Base-by-base conservation (phyloP, 352 stramenopile genomes). In the Paralagenidium karlingii region DNA sequence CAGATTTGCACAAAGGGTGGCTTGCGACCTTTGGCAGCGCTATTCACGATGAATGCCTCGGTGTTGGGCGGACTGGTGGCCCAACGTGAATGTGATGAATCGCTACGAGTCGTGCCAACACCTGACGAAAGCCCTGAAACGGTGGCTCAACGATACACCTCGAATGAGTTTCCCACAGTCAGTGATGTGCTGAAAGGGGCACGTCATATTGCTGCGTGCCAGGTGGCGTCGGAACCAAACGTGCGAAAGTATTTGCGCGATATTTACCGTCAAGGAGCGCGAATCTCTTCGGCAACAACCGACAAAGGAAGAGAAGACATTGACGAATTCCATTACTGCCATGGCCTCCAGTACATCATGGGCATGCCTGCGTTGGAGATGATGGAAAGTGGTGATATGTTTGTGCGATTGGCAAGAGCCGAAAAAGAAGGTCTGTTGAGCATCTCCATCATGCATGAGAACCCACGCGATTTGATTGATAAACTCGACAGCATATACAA, bases 171-270 rank as follows among this genome's bases (percentile, higher is more conserved):
- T 39, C 75, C 77, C 5, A 82, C 67, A 13, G 71, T 86, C 3
- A 70, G 89, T 43, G 76, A 91, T 34, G 80, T 91, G 6, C 84
- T 94, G 69, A 86, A 87, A 49, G 80, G 77, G 19, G 80, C 77
- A 10, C 68, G 80, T n/a, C 80, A 94, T 45, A 86, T 94, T 47
- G 77, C 74, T 13, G 80, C 80, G n/a, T 81, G 59, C 28, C 79
- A 89, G 43, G 67, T 94, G 41, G 77, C 77, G 11, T 70, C 73
- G 0, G 80, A 94, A 37, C 80, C 80, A 8, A 89, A 91, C 29
- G 61, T 94, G 2, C 77, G 77, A 19, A 87, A 86, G 38, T 74
- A 58, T 22, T 81, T 94, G 26, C 80, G 80, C 26, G 74, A 90
- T n/a, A 43, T 88, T 24, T 94, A 84, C 33, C 73, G 74, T 10